phyloP scores from a whole-genome alignment of 148 eudicot genomes.

The Hydrangea macrophylla region DNA sequence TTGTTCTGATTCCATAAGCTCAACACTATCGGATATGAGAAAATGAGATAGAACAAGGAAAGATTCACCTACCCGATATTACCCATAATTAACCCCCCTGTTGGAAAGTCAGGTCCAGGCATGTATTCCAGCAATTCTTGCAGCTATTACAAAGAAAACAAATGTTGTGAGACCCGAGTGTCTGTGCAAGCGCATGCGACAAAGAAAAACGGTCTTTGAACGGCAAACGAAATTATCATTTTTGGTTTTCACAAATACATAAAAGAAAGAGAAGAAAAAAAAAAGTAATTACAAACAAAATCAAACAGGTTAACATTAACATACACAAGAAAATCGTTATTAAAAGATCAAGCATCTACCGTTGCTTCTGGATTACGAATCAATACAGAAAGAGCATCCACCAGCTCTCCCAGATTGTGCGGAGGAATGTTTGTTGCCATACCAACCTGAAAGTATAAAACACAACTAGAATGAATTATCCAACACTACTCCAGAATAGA shows the following conservation, averaged over 20 bases:
- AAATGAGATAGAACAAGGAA: neutral
- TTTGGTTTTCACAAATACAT: too few species aligned
- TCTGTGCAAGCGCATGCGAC: too few species aligned
- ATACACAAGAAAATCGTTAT: conserved; percentile 4
- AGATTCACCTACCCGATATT: conserved; percentile 59
- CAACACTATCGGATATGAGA: neutral
- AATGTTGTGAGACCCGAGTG: neutral
- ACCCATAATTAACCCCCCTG: conserved; percentile 97
- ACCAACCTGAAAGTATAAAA: conserved; percentile 62
- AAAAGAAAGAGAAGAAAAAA: neutral
- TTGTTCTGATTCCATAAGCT: neutral
- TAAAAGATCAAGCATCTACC: conserved; percentile 40
- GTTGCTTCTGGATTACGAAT: conserved; percentile 96
- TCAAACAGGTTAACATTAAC: neutral
- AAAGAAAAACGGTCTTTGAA: too few species aligned
- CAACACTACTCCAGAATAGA: neutral
- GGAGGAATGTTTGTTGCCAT: conserved; percentile 99
- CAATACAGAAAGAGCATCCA: conserved; percentile 82
- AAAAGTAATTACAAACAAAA: neutral
- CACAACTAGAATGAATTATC: conserved; percentile 1
- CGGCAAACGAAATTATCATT: too few species aligned
- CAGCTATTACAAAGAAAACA: conserved; percentile 43
- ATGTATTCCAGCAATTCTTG: conserved; percentile 92
- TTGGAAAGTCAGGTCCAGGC: conserved; percentile 99
- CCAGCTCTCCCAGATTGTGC: conserved; percentile 97